Evolutionary conservation across 2,329 filamentous ascomycete genomes (phyloP).

Genomic region (Sporothrix protearum): DNA sequence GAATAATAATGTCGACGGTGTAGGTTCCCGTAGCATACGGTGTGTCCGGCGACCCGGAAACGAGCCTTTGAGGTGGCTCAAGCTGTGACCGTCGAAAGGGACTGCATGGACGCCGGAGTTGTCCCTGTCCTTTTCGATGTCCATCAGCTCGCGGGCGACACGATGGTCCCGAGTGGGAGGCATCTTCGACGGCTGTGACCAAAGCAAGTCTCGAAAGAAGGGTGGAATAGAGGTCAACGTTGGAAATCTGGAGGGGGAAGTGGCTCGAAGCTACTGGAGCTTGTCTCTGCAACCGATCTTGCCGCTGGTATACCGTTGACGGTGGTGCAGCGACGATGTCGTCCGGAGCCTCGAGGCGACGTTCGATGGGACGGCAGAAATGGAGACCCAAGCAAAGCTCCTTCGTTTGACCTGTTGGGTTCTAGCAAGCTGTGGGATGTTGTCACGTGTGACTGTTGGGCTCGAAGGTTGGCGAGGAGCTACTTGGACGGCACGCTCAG

Average conservation of each 20-base stretch:
- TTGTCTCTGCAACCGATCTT: too few relatives aligned
- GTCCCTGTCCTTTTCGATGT: slow-evolving; percentile 67
- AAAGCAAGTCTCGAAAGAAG: too few relatives aligned
- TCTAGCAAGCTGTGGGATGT: background rate
- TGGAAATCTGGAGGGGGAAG: background rate
- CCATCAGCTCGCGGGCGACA: slow-evolving; percentile 71
- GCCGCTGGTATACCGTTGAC: background rate
- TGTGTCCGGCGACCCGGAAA: slow-evolving; percentile 84
- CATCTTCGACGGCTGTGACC: slow-evolving; percentile 36
- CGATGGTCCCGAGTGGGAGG: slow-evolving; percentile 54
- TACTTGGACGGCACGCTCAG: too few relatives aligned
- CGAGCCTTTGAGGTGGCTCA: slow-evolving; percentile 77
- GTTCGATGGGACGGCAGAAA: background rate
- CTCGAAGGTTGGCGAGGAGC: background rate
- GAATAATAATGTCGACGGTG: slow-evolving; percentile 80
- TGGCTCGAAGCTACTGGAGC: background rate
- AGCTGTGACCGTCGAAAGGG: slow-evolving; percentile 61
- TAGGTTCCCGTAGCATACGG: slow-evolving; percentile 87
- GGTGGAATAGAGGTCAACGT: background rate
- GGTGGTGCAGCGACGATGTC: background rate
- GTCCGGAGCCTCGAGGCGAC: too few relatives aligned
- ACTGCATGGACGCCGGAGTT: slow-evolving; percentile 72
- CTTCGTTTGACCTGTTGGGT: background rate
- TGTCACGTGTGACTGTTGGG: background rate
- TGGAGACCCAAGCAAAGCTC: background rate